Base-by-base conservation (phyloP, 768 basidiomycete species). In the Dentipellis sp. region DNA sequence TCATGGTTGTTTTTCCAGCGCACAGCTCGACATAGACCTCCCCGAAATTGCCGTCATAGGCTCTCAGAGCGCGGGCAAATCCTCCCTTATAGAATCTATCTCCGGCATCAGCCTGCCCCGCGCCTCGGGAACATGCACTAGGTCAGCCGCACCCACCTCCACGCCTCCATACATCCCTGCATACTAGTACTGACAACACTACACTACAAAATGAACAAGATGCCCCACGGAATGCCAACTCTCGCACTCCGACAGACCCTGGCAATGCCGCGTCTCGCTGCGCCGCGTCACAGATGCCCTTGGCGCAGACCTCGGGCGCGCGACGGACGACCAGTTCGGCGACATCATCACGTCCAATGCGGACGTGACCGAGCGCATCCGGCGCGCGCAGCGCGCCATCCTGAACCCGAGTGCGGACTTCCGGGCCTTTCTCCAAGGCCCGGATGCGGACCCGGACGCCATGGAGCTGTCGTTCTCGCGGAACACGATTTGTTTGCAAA, bases 1-100 rank as follows among this genome's bases (percentile, higher is more conserved):
- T 10, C 10, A 40, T 40, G n/a, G n/a, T 10, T n/a, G 10, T 40
- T 10, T 40, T 10, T 52, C 4, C 16, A 88, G 87, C 0, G 83
- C 84, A 0, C 80, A 88, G 58, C 71, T 77, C 12, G 84, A 89
- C 53, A 79, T 91, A 10, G 84, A 88, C 61, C 69, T 90, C 0
- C 88, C 88, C 0, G 79, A 81, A 59, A 87, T 90, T 35, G 83
- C 81, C 0, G 88, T 88, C 45, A 78, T 88, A 16, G 87, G 88
- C 0, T 77, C 75, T 1, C 88, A 90, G 59, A 85, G 82, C 46
- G 84, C 84, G 0, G 88, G 88, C 0, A 89, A 89, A 62, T 87
- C 85, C 0, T 89, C 87, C 0, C 73, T 89, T 4, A 88, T 90
- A 10, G 87, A 90, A 61, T 78, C 84, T 0, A 88, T 90, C 47